These are phyloP conservation scores for Hirschfeldia incana DNA, from an alignment of 345 rosid species.

Conservation along the genomic window DNA sequence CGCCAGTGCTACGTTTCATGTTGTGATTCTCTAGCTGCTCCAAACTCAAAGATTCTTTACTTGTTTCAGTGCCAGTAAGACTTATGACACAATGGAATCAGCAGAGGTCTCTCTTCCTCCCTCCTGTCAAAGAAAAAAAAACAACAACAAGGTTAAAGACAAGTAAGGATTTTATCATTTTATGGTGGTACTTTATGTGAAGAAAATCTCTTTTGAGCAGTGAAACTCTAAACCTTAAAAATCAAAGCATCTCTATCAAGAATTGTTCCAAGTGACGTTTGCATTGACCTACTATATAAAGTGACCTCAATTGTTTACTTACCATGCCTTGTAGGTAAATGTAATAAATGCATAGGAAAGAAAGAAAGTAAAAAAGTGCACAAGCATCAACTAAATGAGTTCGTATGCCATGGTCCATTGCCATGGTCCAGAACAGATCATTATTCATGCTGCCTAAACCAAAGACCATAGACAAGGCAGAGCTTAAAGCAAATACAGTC, in stretches of 20 bases:
- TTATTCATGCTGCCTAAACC: conserved; percentile 16
- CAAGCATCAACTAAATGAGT: conserved; percentile 16
- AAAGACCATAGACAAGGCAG: conserved; percentile 8
- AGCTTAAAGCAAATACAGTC: conserved; percentile 7
- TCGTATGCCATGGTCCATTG: conserved; percentile 23
- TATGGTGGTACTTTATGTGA: conserved; percentile 3
- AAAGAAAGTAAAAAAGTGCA: background rate
- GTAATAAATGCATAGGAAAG: conserved; percentile 15
- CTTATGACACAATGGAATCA: background rate
- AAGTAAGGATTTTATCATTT: background rate
- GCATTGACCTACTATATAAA: conserved; percentile 14
- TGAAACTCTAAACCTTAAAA: conserved; percentile 24
- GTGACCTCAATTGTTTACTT: conserved; percentile 7
- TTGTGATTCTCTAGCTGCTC: conserved; percentile 9
- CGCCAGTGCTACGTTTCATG: conserved; percentile 5
- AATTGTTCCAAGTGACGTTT: conserved; percentile 13
- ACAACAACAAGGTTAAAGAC: background rate
- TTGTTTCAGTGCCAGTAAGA: conserved; percentile 19
- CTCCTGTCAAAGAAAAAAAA: conserved; percentile 2
- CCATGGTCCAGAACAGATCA: conserved; percentile 21
- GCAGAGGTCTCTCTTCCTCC: conserved; percentile 9
- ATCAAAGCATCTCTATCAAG: conserved; percentile 12
- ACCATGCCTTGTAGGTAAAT: conserved; percentile 1
- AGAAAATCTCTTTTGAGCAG: conserved; percentile 20
- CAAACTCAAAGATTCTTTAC: conserved; percentile 20